Conservation (phyloP, 352 stramenopile species). For the Pythium insidiosum region DNA sequence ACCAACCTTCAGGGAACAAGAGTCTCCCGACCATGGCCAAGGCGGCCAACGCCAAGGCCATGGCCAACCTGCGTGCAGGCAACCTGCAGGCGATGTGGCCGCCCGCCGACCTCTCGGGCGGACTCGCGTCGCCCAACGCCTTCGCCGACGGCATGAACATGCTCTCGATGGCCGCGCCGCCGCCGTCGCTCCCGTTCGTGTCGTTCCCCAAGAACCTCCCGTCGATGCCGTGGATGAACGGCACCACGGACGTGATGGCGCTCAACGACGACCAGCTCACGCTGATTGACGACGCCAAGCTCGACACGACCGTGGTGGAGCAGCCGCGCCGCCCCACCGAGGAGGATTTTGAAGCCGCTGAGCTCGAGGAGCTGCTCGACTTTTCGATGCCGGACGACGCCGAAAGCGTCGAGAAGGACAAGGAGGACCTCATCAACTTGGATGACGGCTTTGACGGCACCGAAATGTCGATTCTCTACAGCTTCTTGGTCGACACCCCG, state of each 20-base stretch:
- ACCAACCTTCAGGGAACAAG: constrained; percentile 46
- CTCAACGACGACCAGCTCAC: constrained; percentile 31
- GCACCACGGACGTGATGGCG: constrained; percentile 28
- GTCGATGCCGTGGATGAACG: constrained; percentile 40
- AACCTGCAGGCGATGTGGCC: no score
- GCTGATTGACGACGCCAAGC: constrained; percentile 28
- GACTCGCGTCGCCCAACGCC: constrained; percentile 12
- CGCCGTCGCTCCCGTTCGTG: constrained; percentile 57
- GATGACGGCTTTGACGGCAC: constrained; percentile 79
- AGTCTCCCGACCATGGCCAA: constrained; percentile 9
- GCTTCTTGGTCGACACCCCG: constrained; percentile 67
- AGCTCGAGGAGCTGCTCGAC: constrained; percentile 68
- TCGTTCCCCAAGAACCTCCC: constrained; percentile 55
- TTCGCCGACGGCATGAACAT: constrained; percentile 43
- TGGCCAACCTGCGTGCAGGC: no score
- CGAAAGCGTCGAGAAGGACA: constrained; percentile 50
- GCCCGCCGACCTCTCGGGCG: no score
- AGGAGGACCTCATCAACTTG: constrained; percentile 65
- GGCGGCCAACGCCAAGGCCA: constrained; percentile 5
- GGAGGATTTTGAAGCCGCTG: constrained; percentile 49
- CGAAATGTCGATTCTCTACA: constrained; percentile 85
- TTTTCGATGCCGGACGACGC: constrained; percentile 63
- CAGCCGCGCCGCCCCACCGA: constrained; percentile 1
- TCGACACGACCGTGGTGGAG: constrained; percentile 1
- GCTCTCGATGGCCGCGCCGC: constrained; percentile 49